phyloP scores from a whole-genome alignment of 1,139 yeast genomes.

The Scheffersomyces illinoinensis region DNA sequence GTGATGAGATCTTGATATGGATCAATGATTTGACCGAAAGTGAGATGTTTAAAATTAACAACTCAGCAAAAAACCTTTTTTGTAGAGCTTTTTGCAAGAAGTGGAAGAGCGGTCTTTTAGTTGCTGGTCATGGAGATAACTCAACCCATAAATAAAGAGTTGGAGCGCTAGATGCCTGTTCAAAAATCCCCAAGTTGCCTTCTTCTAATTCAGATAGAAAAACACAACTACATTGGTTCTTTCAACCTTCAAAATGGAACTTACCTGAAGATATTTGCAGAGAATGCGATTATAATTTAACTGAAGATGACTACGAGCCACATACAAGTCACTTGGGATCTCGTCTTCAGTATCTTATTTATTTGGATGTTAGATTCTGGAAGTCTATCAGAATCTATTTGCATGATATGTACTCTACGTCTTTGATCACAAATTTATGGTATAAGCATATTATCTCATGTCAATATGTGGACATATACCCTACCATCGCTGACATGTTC shows the following conservation, averaged over 20 bases:
- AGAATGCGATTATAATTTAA: constrained; percentile 46
- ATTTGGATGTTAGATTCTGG: constrained; percentile 74
- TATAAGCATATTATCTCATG: constrained; percentile 65
- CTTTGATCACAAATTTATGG: constrained; percentile 64
- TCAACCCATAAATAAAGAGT: constrained; percentile 24
- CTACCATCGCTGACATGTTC: constrained; percentile 73
- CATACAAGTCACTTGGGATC: constrained; percentile 53
- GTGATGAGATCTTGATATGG: constrained; percentile 70
- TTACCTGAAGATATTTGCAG: constrained; percentile 41
- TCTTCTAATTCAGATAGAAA: constrained; percentile 6
- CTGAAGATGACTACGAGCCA: constrained; percentile 27
- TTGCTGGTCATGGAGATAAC: constrained; percentile 5
- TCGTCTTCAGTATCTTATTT: constrained; percentile 73
- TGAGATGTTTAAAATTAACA: constrained; percentile 52
- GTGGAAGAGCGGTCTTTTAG: constrained; percentile 56
- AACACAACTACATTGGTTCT: constrained; percentile 36
- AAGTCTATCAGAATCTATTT: constrained; percentile 60
- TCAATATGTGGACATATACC: constrained; percentile 83
- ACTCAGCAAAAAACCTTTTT: constrained; percentile 49
- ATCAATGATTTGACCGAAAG: constrained; percentile 59
- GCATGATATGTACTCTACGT: constrained; percentile 69
- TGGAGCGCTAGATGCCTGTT: constrained; percentile 33
- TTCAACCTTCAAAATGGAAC: constrained; percentile 41
- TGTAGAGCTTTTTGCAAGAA: constrained; percentile 51
- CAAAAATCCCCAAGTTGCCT: constrained; percentile 38